Base-by-base conservation (phyloP, 2,329 filamentous ascomycete genomes). In the Pestalotiopsis sp. region DNA sequence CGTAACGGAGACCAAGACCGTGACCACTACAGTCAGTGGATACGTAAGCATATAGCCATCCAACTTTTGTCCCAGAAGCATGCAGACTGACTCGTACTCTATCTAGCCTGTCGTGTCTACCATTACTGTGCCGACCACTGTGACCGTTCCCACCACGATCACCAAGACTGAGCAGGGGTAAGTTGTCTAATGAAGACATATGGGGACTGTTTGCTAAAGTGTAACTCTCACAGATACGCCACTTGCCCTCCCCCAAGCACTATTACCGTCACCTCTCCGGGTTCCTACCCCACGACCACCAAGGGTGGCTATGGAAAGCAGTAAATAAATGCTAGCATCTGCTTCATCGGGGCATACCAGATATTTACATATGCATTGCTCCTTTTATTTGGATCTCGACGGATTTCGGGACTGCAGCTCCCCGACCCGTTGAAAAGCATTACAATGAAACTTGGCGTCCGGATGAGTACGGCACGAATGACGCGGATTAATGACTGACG, bases 201-300 rank as follows among this genome's bases (percentile, higher is more conserved):
- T 57, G 20, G 25, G 13, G 14, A 58, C 6, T 23, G 9, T 31
- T 58, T 17, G n/a, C 23, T 59, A 23, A 59, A 20, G 4, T n/a
- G 25, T 1, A 12, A 7, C 14, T 59, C 20, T 12, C 20, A 27
- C 23, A 59, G 27, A 20, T 38, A 38, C 59, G n/a, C 27, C 7
- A 62, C 59, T 36, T 62, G 59, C 59, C 59, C 59, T 14, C 31
- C 59, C 3, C 59, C 61, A 27, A 64, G 11, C 38, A 64, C 61
- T 40, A 49, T 64, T 13, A 64, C 61, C 9, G 20, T 64, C n/a
- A 64, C 38, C n/a, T 64, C 59, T 4, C 25, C 38, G 13, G 40
- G 38, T 7, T 41, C 61, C 20, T 64, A 64, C 61, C 61, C 61
- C 4, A 64, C 61, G 14, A 62, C 31, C 11, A 62, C 9, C 59